Percentiles rank a stretch among this genome's conserved stretches.
Conservation (phyloP, 192 early-diverging fungal species). For the Coemansia sp. region DNA sequence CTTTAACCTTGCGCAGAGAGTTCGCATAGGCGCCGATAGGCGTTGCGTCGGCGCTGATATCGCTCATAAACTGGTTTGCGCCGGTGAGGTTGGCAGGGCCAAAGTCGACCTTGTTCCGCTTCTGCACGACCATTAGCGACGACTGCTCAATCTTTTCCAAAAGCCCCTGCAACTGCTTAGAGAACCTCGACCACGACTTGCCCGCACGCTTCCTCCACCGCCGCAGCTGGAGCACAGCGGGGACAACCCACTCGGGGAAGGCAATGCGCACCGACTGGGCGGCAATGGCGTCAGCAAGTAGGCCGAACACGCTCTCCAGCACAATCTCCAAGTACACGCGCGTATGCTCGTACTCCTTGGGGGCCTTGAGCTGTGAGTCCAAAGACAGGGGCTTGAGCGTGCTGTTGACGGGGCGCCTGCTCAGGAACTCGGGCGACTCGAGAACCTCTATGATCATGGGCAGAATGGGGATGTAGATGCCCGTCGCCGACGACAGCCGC, state of each 20-base stretch:
- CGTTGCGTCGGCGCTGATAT: conserved; percentile 39
- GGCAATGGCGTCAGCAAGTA: conserved; percentile 76
- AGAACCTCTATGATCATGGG: conserved; percentile 84
- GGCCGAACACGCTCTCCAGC: conserved; percentile 71
- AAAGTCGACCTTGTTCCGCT: conserved; percentile 67
- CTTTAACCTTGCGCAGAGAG: conserved; percentile 55
- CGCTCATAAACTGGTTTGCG: conserved; percentile 53
- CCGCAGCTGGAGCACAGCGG: conserved; percentile 81
- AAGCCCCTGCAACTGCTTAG: conserved; percentile 79
- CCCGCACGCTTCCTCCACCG: conserved; percentile 80
- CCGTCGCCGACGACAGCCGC: conserved; percentile 68
- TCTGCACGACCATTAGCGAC: conserved; percentile 67
- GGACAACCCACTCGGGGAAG: conserved; percentile 93
- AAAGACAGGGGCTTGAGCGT: conserved; percentile 87
- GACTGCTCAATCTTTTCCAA: conserved; percentile 88
- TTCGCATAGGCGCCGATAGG: conserved; percentile 52
- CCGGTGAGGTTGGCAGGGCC: conserved; percentile 56
- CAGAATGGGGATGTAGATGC: conserved; percentile 75
- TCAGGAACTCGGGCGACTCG: conserved; percentile 69
- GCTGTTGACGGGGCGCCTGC: conserved; percentile 67
- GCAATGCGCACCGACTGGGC: conserved; percentile 74
- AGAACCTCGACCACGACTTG: conserved; percentile 66
- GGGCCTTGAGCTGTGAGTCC: conserved; percentile 72
- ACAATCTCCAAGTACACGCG: conserved; percentile 80
- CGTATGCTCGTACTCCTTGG: conserved; percentile 81